A percentile compares a stretch with the other conserved stretches of the same genome.
Evolutionary conservation across 139 green algal species (phyloP).

Genomic region (Diplosphaera chodatii): DNA sequence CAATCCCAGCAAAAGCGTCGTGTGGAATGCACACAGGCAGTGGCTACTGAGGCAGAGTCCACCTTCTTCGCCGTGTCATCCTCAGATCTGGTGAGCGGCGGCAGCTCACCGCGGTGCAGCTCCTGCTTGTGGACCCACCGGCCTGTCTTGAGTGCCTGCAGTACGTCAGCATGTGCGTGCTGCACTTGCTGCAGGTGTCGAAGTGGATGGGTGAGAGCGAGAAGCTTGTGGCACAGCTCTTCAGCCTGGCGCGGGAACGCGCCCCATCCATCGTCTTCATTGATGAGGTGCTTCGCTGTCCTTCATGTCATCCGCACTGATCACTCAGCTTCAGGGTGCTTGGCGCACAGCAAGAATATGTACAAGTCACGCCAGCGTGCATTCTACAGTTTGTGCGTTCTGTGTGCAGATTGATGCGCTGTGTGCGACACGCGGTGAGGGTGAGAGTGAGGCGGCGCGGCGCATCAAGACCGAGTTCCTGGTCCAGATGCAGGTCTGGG

Average conservation of each 20-base stretch:
- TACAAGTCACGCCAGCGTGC: too few species aligned
- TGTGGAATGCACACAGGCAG: too few species aligned
- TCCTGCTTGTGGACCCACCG: too few species aligned
- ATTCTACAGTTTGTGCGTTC: too few species aligned
- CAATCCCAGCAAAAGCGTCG: too few species aligned
- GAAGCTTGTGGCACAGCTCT: slow-evolving; percentile 95
- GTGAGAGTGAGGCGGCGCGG: slow-evolving; percentile 90
- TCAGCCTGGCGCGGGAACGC: slow-evolving; percentile 85
- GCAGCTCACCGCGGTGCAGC: too few species aligned
- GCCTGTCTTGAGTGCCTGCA: too few species aligned
- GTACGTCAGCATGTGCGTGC: too few species aligned
- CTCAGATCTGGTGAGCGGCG: slow-evolving; percentile 62
- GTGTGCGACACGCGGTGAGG: slow-evolving; percentile 78
- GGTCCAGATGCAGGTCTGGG: slow-evolving; percentile 90
- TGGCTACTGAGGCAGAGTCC: slow-evolving; percentile 96
- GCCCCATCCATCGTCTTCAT: slow-evolving; percentile 99
- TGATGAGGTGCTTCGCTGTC: slow-evolving; percentile 79
- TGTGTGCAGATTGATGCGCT: slow-evolving; percentile 73
- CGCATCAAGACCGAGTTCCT: slow-evolving; percentile 99
- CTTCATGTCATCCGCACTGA: background rate
- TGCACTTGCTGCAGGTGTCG: slow-evolving; percentile 72
- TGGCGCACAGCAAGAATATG: too few species aligned
- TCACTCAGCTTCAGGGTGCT: too few species aligned
- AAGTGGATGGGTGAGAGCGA: slow-evolving; percentile 96
- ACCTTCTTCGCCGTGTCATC: slow-evolving; percentile 89